Evolutionary conservation across 2,329 filamentous ascomycete genomes (phyloP), one percentile per base, ranked within the genome.

Genomic region (Fusarium brachygibbosum): DNA sequence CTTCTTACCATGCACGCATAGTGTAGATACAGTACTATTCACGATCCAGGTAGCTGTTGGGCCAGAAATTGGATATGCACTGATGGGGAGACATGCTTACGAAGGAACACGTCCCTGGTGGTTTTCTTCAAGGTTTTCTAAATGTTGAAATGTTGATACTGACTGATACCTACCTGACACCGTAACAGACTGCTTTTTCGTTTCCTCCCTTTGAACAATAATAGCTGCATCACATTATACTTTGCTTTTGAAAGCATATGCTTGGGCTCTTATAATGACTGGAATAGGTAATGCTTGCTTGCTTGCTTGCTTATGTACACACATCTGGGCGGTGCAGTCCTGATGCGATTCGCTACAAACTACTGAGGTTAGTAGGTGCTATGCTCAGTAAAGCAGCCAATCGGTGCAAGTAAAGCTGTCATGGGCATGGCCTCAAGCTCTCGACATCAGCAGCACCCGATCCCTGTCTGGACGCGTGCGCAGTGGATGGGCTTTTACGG

Each of bases 261-360:
- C 38, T 50, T 23, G 25, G n/a, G 23, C 38, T 31, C 17, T 34
- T 38, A n/a, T 21, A 21, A 42, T 37, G 25, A 11, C 50, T 25
- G 9, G 23, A 60, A 51, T 23, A 41, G 45, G 31, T 21, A 59
- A 60, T 59, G 38, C 32, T 64, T 64, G 61, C 59, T 32, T 54
- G 45, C 16, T 41, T 21, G n/a, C n/a, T n/a, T n/a, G n/a, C n/a
- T n/a, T n/a, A 21, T 41, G 19, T 41, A 44, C 23, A n/a, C 3
- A 9, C 12, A n/a, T n/a, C n/a, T n/a, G n/a, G n/a, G n/a, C 45
- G 34, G 16, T 12, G 12, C 23, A 42, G 37, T 38, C 13, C n/a
- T 23, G 21, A 23, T 41, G 38, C 38, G 38, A 41, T 41, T 41
- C 38, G 38, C 45, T 34, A 31, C 29, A 48, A 23, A 14, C 42